Conservation (phyloP, 805 yeast genomes). For the Ogataea paraovalis region DNA sequence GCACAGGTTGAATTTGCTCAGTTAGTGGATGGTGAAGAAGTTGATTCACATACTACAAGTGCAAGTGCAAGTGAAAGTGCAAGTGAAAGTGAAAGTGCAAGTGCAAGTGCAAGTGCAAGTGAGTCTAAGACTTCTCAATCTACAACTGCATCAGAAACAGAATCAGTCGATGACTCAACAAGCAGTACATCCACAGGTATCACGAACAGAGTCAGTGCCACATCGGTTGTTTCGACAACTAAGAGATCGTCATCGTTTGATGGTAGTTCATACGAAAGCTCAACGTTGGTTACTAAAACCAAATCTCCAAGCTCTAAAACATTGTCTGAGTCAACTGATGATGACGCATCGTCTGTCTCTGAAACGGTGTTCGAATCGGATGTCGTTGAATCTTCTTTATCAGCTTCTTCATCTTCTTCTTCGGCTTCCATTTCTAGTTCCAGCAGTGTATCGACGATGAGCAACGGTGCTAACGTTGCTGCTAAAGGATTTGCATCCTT, state of each 20-base stretch:
- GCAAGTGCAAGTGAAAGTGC: background rate
- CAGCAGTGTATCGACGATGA: constrained; percentile 14
- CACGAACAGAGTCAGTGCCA: constrained; percentile 3
- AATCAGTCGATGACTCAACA: background rate
- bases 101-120: too few relatives aligned
- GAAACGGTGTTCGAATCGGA: background rate
- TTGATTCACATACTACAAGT: background rate
- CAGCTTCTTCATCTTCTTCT: constrained; percentile 15
- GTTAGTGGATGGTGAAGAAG: constrained; percentile 30
- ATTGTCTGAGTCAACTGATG: background rate
- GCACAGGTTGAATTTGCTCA: constrained; percentile 42
- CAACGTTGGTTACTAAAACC: background rate
- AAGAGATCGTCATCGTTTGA: constrained; percentile 6
- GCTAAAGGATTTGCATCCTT: constrained; percentile 4
- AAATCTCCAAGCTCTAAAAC: background rate
- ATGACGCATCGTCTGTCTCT: too few relatives aligned
- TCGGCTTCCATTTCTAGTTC: constrained; percentile 14
- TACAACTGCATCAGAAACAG: too few relatives aligned
- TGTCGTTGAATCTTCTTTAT: constrained; percentile 10
- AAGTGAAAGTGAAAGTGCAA: background rate
- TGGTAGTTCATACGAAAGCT: constrained; percentile 5
- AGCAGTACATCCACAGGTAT: background rate
- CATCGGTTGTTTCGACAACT: constrained; percentile 5
- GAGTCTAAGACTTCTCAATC: too few relatives aligned
- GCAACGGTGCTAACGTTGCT: constrained; percentile 6